Evolutionary conservation across 345 rosid species (phyloP).

Genomic region (Ricinus communis): DNA sequence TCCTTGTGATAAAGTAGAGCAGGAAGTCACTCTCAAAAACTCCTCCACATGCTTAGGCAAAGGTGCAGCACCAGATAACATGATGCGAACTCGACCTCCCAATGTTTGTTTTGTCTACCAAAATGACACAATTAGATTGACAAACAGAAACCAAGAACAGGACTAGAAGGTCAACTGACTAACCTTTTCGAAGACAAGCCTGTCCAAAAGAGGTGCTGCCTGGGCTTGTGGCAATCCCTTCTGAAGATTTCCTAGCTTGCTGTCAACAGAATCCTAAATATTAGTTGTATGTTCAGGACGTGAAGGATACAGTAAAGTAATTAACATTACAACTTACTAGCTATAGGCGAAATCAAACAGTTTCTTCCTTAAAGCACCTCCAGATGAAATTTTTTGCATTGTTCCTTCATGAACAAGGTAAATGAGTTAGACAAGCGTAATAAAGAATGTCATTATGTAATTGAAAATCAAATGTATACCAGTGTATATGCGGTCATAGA

Average conservation of each 20-base stretch:
- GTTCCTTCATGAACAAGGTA: constrained; percentile 53
- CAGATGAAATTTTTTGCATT: constrained; percentile 58
- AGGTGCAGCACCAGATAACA: constrained; percentile 96
- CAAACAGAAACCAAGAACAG: not conserved
- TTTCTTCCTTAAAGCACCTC: constrained; percentile 61
- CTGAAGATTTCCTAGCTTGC: constrained; percentile 73
- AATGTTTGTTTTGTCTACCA: constrained; percentile 68
- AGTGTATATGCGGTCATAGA: constrained; percentile 73
- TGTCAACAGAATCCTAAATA: constrained; percentile 33
- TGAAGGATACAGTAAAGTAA: not conserved
- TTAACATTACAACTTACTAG: constrained; percentile 57
- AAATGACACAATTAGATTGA: constrained; percentile 13
- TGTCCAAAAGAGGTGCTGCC: constrained; percentile 83
- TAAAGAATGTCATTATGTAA: not conserved
- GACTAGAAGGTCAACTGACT: not conserved
- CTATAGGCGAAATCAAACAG: constrained; percentile 70
- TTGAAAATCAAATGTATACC: constrained; percentile 35
- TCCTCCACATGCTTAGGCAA: constrained; percentile 88
- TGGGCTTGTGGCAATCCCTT: constrained; percentile 76
- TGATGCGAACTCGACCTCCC: constrained; percentile 74
- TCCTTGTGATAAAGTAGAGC: constrained; percentile 86
- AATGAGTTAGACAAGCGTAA: not conserved
- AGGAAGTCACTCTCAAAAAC: constrained; percentile 74
- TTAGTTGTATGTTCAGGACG: constrained; percentile 7
- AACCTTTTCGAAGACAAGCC: constrained; percentile 79